These are phyloP conservation scores for Hibiscus trionum DNA, from an alignment of 345 rosid genomes.

Conservation along the genomic window DNA sequence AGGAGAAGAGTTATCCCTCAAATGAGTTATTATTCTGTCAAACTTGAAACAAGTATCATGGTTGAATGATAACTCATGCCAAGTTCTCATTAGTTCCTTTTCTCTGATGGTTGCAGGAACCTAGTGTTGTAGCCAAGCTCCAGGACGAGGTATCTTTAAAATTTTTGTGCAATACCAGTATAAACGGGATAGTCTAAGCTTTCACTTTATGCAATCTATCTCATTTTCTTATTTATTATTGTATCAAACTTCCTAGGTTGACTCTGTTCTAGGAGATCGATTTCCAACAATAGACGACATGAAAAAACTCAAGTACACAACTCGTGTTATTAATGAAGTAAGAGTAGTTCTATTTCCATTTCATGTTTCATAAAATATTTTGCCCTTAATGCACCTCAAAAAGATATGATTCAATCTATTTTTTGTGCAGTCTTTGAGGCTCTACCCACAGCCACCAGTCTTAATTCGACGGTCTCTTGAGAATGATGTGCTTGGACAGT, in stretches of 20 bases:
- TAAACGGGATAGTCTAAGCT: background rate
- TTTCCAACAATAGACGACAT: conserved; percentile 73
- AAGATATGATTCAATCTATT: conserved; percentile 9
- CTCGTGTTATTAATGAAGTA: conserved; percentile 92
- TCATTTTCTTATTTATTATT: conserved; percentile 1
- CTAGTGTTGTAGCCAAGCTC: conserved; percentile 67
- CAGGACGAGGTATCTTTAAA: conserved; percentile 64
- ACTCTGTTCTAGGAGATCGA: conserved; percentile 79
- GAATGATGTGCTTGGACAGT: conserved; percentile 66
- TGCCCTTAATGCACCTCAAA: background rate
- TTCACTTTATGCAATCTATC: conserved; percentile 3
- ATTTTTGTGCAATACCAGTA: background rate
- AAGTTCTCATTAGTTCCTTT: background rate
- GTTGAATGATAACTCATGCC: background rate
- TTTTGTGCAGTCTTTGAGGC: conserved; percentile 69
- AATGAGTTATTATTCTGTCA: background rate
- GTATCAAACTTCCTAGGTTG: conserved; percentile 48
- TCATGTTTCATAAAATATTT: background rate
- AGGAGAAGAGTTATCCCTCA: background rate
- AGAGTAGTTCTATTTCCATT: background rate
- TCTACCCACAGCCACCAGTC: conserved; percentile 97
- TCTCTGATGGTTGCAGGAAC: conserved; percentile 49
- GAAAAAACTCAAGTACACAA: conserved; percentile 87
- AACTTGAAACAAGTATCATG: background rate
- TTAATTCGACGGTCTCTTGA: conserved; percentile 79